These are phyloP conservation scores for Inonotus obliquus DNA, from an alignment of 1,284 basidiomycete genomes.

Conservation along the genomic window DNA sequence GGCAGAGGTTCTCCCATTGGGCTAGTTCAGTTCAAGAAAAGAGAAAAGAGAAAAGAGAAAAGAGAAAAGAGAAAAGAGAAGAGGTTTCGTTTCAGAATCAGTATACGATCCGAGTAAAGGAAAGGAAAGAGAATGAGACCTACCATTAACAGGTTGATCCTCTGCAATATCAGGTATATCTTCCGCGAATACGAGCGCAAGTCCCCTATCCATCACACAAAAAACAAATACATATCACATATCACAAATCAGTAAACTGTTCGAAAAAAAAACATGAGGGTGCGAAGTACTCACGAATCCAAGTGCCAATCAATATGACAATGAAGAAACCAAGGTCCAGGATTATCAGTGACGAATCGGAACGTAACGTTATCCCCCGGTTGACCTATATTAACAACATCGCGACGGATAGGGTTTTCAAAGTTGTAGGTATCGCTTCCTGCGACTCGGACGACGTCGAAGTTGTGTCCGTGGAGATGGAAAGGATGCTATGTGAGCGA, in stretches of 20 bases:
- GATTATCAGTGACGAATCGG: constrained; percentile 36
- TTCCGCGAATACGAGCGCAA: constrained; percentile 19
- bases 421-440: constrained; percentile 27
- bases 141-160: constrained; percentile 14
- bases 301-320: constrained; percentile 31
- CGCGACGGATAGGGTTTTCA: constrained; percentile 30
- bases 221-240: no score
- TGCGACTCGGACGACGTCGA: constrained; percentile 28
- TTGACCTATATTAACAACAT: constrained; percentile 29
- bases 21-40: constrained; percentile 3
- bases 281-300: constrained; percentile 17
- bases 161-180: constrained; percentile 7
- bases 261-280: background rate
- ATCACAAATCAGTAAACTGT: background rate
- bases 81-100: no score
- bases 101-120: background rate
- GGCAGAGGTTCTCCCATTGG: constrained; percentile 14
- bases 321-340: constrained; percentile 44
- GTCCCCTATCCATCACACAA: constrained; percentile 3
- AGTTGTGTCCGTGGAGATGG: constrained; percentile 31
- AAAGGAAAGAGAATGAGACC: background rate
- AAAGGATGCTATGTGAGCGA: constrained; percentile 25
- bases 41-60: no score
- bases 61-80: no score
- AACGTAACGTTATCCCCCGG: constrained; percentile 26